These are phyloP conservation scores for Jamesozyma spencerorum DNA, from an alignment of 805 yeast genomes.

Conservation along the genomic window DNA sequence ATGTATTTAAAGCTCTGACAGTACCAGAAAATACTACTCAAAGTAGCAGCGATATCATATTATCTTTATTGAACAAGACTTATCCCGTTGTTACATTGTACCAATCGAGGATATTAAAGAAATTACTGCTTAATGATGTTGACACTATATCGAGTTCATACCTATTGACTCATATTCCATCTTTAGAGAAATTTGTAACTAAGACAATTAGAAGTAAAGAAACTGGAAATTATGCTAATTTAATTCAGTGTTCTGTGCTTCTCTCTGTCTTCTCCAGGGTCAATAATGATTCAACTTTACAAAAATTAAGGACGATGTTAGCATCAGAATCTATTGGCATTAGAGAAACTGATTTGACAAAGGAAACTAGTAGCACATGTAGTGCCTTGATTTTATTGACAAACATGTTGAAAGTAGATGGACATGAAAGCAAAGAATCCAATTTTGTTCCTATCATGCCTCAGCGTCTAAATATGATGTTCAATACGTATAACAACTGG, in stretches of 20 bases:
- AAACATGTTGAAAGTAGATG: slow-evolving; percentile 28
- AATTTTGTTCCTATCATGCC: slow-evolving; percentile 42
- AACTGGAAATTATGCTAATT: slow-evolving; percentile 26
- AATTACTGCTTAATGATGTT: slow-evolving; percentile 24
- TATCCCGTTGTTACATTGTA: slow-evolving; percentile 19
- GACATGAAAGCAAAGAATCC: slow-evolving; percentile 9
- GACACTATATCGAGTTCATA: slow-evolving; percentile 22
- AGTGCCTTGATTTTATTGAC: slow-evolving; percentile 36
- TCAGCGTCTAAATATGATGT: slow-evolving; percentile 55
- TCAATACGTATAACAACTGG: slow-evolving; percentile 48
- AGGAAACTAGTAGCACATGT: slow-evolving; percentile 35
- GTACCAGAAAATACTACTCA: not conserved
- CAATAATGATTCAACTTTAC: slow-evolving; percentile 31
- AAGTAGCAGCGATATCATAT: not conserved
- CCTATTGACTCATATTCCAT: slow-evolving; percentile 21
- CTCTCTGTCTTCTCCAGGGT: slow-evolving; percentile 31
- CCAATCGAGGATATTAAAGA: slow-evolving; percentile 30
- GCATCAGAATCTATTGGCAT: slow-evolving; percentile 59
- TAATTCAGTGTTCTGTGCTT: slow-evolving; percentile 28
- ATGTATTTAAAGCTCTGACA: not conserved
- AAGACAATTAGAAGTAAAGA: slow-evolving; percentile 24
- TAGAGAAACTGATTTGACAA: slow-evolving; percentile 34
- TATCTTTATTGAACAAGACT: not conserved
- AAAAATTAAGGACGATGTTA: slow-evolving; percentile 47
- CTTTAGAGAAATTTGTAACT: slow-evolving; percentile 29